Evolutionary conservation across 306 rosid genomes (phyloP).

Genomic region (Sicyos baderoa): DNA sequence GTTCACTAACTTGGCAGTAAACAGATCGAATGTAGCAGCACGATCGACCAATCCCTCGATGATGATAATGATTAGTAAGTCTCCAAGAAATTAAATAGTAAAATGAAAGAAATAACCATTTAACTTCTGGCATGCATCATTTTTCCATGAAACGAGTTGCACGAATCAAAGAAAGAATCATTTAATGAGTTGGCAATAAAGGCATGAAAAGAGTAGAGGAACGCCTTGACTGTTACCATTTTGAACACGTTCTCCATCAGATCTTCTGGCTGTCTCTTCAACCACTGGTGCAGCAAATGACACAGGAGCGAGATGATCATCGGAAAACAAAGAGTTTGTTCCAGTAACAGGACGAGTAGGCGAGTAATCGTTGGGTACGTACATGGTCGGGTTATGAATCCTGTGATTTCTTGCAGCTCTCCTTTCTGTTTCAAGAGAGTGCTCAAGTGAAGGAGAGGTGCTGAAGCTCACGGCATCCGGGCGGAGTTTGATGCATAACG

Average conservation of each 20-base stretch:
- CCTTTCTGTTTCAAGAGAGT: conserved; percentile 61
- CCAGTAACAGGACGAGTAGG: conserved; percentile 3
- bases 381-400: conserved; percentile 10
- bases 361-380: conserved; percentile 29
- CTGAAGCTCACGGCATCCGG: conserved; percentile 43
- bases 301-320: conserved; percentile 27
- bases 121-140: conserved; percentile 12
- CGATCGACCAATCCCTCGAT: background rate
- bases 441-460: conserved; percentile 48
- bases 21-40: background rate
- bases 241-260: conserved; percentile 26
- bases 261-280: conserved; percentile 23
- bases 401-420: conserved; percentile 24
- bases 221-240: conserved; percentile 10
- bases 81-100: background rate
- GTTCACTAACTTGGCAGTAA: background rate
- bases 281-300: conserved; percentile 21
- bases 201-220: conserved; percentile 29
- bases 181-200: conserved; percentile 23
- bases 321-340: conserved; percentile 26
- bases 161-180: conserved; percentile 5
- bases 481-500: conserved; percentile 52
- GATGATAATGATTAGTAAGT: background rate
- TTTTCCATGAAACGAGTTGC: background rate
- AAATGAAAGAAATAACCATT: background rate